These are phyloP conservation scores for Aspergillus sojae DNA, from an alignment of 2,329 filamentous ascomycete genomes.

Conservation along the genomic window DNA sequence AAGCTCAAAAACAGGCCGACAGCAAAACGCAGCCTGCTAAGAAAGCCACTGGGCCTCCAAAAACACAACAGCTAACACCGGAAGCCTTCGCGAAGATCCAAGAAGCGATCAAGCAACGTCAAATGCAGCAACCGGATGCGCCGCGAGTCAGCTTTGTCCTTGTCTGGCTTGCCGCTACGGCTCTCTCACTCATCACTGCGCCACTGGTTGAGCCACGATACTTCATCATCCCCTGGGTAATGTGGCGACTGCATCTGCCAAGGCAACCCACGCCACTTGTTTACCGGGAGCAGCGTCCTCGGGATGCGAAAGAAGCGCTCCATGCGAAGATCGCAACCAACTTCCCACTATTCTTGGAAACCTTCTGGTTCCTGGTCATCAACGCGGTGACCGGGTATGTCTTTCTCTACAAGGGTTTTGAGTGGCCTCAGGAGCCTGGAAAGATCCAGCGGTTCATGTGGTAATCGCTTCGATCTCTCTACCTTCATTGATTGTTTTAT, in stretches of 20 bases:
- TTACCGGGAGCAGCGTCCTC: constrained; percentile 30
- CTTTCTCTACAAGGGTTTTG: constrained; percentile 27
- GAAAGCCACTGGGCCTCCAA: constrained; percentile 17
- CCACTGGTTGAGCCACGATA: constrained; percentile 94
- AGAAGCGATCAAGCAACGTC: constrained; percentile 33
- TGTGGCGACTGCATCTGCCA: constrained; percentile 83
- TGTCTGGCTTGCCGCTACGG: constrained; percentile 68
- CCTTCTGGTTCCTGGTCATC: constrained; percentile 58
- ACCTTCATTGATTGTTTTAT: neutral
- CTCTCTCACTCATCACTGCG: constrained; percentile 80
- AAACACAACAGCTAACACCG: constrained; percentile 25
- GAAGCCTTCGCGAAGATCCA: constrained; percentile 34
- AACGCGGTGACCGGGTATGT: constrained; percentile 32
- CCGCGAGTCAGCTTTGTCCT: constrained; percentile 57
- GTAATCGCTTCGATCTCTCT: constrained; percentile 43
- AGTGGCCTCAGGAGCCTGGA: constrained; percentile 31
- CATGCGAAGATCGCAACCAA: constrained; percentile 30
- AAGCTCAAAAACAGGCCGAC: constrained; percentile 25
- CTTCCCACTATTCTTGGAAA: constrained; percentile 51
- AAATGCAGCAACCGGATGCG: constrained; percentile 29
- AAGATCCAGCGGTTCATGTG: constrained; percentile 68
- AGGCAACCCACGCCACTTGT: constrained; percentile 35
- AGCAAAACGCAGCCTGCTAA: constrained; percentile 26
- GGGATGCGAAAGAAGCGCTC: constrained; percentile 27
- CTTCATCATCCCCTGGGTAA: constrained; percentile 92